Evolutionary conservation across 164 flowering plant genomes (phyloP).

Genomic region (Cinnamomum chago): DNA sequence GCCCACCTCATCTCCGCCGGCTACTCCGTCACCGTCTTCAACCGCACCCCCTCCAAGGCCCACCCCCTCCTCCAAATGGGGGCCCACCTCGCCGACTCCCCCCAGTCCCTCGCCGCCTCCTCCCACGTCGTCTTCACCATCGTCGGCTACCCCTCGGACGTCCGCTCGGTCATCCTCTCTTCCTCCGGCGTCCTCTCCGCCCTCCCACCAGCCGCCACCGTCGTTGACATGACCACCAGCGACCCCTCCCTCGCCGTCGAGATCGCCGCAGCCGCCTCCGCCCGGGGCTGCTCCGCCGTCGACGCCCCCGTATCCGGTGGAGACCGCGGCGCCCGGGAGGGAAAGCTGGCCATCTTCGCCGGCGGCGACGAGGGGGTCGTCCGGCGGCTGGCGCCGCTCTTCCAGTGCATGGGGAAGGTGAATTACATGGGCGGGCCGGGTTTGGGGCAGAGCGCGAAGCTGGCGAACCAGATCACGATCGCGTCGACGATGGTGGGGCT

Average conservation of each 20-base stretch:
- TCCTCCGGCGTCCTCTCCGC: constrained; percentile 64
- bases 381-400: constrained; percentile 43
- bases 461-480: constrained; percentile 79
- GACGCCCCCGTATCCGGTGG: constrained; percentile 99
- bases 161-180: constrained; percentile 67
- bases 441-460: constrained; percentile 76
- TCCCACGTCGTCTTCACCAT: constrained; percentile 96
- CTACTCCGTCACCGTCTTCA: constrained; percentile 83
- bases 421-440: constrained; percentile 89
- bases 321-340: constrained; percentile 75
- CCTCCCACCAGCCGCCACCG: constrained; percentile 56
- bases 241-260: constrained; percentile 82
- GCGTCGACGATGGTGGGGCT: constrained; percentile 90
- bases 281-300: constrained; percentile 45
- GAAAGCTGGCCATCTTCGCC: constrained; percentile 75
- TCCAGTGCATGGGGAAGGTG: constrained; percentile 62
- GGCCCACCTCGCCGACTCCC: constrained; percentile 61
- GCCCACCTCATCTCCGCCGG: constrained; percentile 78
- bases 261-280: constrained; percentile 49
- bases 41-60: constrained; percentile 86
- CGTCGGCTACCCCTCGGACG: constrained; percentile 96
- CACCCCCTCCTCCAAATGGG: constrained; percentile 72
- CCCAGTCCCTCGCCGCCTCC: constrained; percentile 59
- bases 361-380: constrained; percentile 66
- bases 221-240: constrained; percentile 95